phyloP scores from a whole-genome alignment of 495 filamentous ascomycete genomes.

The Aspergillus leporis region DNA sequence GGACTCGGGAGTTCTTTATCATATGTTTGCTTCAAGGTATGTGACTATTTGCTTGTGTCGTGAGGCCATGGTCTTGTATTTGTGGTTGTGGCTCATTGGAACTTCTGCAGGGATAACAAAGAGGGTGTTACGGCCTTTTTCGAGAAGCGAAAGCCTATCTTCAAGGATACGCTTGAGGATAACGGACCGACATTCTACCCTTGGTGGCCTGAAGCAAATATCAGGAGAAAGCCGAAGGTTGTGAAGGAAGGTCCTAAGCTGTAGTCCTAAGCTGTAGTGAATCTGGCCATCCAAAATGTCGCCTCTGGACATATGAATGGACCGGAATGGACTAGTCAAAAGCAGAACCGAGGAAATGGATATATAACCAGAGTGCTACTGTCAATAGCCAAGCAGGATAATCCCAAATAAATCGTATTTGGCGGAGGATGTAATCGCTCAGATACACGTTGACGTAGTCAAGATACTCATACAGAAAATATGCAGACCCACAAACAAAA shows the following conservation, averaged over 20 bases:
- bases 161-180: slow-evolving; percentile 40
- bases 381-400: background rate
- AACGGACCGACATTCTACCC: slow-evolving; percentile 30
- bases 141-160: slow-evolving; percentile 51
- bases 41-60: background rate
- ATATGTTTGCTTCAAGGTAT: slow-evolving; percentile 50
- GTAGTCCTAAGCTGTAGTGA: slow-evolving; percentile 16
- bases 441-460: slow-evolving; percentile 14
- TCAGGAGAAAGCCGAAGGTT: slow-evolving; percentile 26
- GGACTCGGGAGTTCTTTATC: slow-evolving; percentile 56
- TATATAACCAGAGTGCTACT: background rate
- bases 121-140: slow-evolving; percentile 51
- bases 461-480: slow-evolving; percentile 28
- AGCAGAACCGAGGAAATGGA: background rate
- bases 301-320: background rate
- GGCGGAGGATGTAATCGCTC: background rate
- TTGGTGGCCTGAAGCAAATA: slow-evolving; percentile 33
- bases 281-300: background rate
- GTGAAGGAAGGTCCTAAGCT: slow-evolving; percentile 27
- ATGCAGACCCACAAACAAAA: slow-evolving; percentile 26
- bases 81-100: slow-evolving; percentile 4
- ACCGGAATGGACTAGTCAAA: background rate
- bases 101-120: slow-evolving; percentile 38
- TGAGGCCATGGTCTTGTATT: background rate
- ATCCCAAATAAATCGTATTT: background rate